Conservation (phyloP, 1,284 basidiomycete species). For the Stereum hirsutum region DNA sequence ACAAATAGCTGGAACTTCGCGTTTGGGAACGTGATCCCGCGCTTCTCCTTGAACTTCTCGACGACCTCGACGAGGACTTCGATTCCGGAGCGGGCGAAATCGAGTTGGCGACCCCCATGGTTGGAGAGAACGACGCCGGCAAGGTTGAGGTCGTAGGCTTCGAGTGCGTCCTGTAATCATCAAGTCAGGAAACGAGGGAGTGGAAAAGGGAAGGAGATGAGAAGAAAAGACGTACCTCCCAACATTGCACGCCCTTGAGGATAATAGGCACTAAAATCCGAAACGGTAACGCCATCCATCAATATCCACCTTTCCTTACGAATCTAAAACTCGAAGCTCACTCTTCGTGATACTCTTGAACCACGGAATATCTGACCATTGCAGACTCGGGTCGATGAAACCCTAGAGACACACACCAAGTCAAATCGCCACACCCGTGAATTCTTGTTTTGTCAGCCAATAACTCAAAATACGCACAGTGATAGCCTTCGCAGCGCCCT, state of each 20-base stretch:
- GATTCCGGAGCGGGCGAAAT: constrained; percentile 86
- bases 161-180: constrained; percentile 62
- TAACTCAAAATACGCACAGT: constrained; percentile 46
- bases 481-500: constrained; percentile 93
- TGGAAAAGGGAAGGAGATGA: neutral
- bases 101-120: constrained; percentile 88
- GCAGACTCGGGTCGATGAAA: constrained; percentile 88
- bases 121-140: constrained; percentile 87
- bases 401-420: constrained; percentile 36
- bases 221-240: constrained; percentile 61
- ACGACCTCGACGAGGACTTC: constrained; percentile 89
- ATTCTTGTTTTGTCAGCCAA: too few species aligned
- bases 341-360: constrained; percentile 86
- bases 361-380: constrained; percentile 84
- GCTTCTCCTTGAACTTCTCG: constrained; percentile 58
- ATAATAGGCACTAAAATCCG: constrained; percentile 71
- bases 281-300: neutral
- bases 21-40: constrained; percentile 41
- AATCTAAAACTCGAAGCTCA: too few species aligned
- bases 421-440: too few species aligned
- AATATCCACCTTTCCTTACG: too few species aligned
- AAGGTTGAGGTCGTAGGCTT: constrained; percentile 78
- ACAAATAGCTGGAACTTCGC: constrained; percentile 82
- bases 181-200: neutral
- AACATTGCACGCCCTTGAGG: constrained; percentile 88